These are phyloP conservation scores for Odontarrhena argentea DNA, from an alignment of 345 rosid genomes.

Conservation along the genomic window DNA sequence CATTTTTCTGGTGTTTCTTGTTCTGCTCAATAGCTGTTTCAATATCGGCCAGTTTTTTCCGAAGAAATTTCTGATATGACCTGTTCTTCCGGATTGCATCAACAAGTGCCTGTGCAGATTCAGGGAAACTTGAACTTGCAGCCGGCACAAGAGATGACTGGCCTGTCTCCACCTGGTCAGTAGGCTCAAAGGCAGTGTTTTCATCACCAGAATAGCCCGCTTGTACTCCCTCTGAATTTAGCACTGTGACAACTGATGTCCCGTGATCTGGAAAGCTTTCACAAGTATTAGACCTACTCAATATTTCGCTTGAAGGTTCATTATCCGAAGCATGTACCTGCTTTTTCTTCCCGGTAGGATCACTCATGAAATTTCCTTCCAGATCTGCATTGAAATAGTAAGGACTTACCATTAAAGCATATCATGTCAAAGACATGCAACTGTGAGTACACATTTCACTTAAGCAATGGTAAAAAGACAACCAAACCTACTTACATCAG, in stretches of 20 bases:
- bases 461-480: not conserved
- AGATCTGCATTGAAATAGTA: constrained; percentile 39
- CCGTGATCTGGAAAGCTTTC: constrained; percentile 49
- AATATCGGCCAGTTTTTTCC: constrained; percentile 64
- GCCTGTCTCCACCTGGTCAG: constrained; percentile 41
- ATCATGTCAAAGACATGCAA: not conserved
- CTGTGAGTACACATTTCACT: not conserved
- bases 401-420: constrained; percentile 25
- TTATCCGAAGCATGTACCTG: constrained; percentile 43
- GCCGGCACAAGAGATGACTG: constrained; percentile 39
- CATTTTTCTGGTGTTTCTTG: constrained; percentile 69
- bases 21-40: constrained; percentile 85
- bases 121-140: constrained; percentile 59
- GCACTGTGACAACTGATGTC: constrained; percentile 38
- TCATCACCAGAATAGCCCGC: constrained; percentile 30
- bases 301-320: constrained; percentile 41
- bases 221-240: constrained; percentile 39
- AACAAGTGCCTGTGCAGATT: constrained; percentile 65
- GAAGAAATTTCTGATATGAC: constrained; percentile 69
- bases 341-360: constrained; percentile 38
- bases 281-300: constrained; percentile 45
- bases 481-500: constrained; percentile 15
- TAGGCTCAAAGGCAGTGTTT: constrained; percentile 39
- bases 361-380: constrained; percentile 36
- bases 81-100: constrained; percentile 85